Conservation (phyloP, 2,329 filamentous ascomycete genomes). For the Penicillium crustosum region DNA sequence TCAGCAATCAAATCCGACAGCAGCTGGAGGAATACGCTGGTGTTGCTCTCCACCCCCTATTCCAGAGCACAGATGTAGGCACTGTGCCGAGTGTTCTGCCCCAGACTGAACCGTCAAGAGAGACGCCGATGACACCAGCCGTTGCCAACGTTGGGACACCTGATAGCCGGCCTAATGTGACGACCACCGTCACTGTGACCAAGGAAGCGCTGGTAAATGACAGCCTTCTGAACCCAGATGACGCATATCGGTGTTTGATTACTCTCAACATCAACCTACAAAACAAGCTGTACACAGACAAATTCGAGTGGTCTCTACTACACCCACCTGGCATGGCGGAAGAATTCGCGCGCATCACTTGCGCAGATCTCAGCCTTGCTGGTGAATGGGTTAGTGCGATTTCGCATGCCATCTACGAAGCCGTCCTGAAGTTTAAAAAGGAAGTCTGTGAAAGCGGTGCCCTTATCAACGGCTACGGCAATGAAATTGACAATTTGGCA, state of each 20-base stretch:
- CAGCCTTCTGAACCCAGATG: conserved; percentile 82
- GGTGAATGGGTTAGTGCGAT: conserved; percentile 95
- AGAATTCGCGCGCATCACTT: conserved; percentile 87
- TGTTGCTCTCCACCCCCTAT: conserved; percentile 88
- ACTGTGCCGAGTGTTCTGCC: conserved; percentile 19
- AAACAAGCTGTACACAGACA: conserved; percentile 91
- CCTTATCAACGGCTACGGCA: conserved; percentile 65
- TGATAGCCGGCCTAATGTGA: conserved; percentile 46
- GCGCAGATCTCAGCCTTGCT: conserved; percentile 81
- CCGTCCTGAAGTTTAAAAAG: conserved; percentile 88
- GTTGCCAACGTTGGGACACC: conserved; percentile 57
- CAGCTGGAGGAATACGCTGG: conserved; percentile 96
- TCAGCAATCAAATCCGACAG: conserved; percentile 90
- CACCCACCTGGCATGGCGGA: conserved; percentile 91
- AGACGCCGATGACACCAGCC: conserved; percentile 55
- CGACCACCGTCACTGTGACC: conserved; percentile 28
- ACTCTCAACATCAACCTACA: conserved; percentile 87
- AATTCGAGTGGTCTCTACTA: conserved; percentile 94
- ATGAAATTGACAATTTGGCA: conserved; percentile 84
- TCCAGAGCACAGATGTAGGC: conserved; percentile 56
- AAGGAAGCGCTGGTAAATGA: conserved; percentile 55
- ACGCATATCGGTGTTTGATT: conserved; percentile 91
- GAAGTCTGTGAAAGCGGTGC: conserved; percentile 92
- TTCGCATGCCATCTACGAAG: conserved; percentile 95
- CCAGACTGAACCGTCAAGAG: conserved; percentile 48